Base-by-base conservation (phyloP, 129 eudicot species). In the Chrysanthemum makinoi region DNA sequence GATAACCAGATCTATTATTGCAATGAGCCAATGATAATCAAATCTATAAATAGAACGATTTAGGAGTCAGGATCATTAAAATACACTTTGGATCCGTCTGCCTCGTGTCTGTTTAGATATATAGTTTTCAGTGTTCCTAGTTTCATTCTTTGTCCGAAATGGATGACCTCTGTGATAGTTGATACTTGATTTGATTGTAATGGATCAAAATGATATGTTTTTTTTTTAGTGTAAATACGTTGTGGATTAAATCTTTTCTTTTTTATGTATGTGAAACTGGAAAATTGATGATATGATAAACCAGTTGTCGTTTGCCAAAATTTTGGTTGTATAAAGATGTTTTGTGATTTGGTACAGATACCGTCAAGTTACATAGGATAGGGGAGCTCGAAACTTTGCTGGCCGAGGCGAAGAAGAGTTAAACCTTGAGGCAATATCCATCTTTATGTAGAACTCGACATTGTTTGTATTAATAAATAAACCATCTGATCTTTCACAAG, bases 301-400 rank as follows among this genome's bases (percentile, higher is more conserved):
- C 68, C 28, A 6, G 9, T 39, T 39, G 10, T 2, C 3, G 30
- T 39, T 73, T 56, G 22, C 13, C 10, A 4, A 5, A 6, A 5
- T 56, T 54, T 16, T 56, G 66, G 26, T 62, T 20, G 2, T 61
- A 28, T 10, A 28, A 62, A 26, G 19, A 24, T 15, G 20, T 39
- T 14, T 30, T 62, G 47, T 62, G 47, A 62, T 72, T 68, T 65
- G 49, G 48, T 73, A 77, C 95, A 92, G 98, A 92, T 62, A 82
- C 89, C 15, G 76, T 86, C 28, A 80, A 84, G 82, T 86, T 91
- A 52, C 75, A 89, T 72, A 76, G 83, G 48, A 80, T 89, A 57
- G 98, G 98, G 59, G 92, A 87, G 70, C 98, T 93, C 30, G 96
- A 89, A 80, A 66, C 83, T 46, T 69, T 93, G 86, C 68, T 93